Evolutionary conservation across 2,329 filamentous ascomycete genomes (phyloP), one percentile per base, ranked within the genome.

Genomic region (Claviceps citrina): DNA sequence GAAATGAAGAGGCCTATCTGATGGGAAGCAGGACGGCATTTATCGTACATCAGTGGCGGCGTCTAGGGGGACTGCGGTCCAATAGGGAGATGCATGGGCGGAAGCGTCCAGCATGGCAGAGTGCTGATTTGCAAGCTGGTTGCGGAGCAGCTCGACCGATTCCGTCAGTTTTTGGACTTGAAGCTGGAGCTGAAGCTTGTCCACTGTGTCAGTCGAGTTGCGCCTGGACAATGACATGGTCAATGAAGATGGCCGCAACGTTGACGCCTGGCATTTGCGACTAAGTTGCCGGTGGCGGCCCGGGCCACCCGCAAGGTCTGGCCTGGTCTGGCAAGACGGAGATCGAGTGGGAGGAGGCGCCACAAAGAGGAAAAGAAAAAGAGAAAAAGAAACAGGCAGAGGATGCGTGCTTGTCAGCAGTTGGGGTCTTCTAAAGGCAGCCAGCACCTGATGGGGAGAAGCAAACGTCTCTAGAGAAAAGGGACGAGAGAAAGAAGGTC

Each of bases 41-140:
- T n/a, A 8, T 41, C 44, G 39, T 18, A 44, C 44, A 16, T 40
- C 26, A 38, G 41, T 36, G 34, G 35, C 15, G 22, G 31, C 19
- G 26, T 22, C 7, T 3, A 18, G 31, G 31, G 1, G 18, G 19
- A n/a, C 5, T n/a, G 18, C n/a, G 32, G 15, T 20, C 36, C 31
- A 31, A 12, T 8, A 22, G 38, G 28, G 16, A 25, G 28, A 33
- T 10, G 33, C 20, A 24, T 19, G 35, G 16, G 18, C 8, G 19
- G 40, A 31, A 13, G 10, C 16, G 5, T 33, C n/a, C 2, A 19
- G 30, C 4, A 7, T 19, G 5, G 25, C 24, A 7, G 35, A 38
- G 30, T 38, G 31, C 13, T 25, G 31, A 7, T 26, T 13, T 13
- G 36, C 19, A 31, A 38, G 20, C 7, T 12, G 25, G 19, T 8